Evolutionary conservation across 495 filamentous ascomycete species (phyloP).

Genomic region (Cladorrhinum samala): DNA sequence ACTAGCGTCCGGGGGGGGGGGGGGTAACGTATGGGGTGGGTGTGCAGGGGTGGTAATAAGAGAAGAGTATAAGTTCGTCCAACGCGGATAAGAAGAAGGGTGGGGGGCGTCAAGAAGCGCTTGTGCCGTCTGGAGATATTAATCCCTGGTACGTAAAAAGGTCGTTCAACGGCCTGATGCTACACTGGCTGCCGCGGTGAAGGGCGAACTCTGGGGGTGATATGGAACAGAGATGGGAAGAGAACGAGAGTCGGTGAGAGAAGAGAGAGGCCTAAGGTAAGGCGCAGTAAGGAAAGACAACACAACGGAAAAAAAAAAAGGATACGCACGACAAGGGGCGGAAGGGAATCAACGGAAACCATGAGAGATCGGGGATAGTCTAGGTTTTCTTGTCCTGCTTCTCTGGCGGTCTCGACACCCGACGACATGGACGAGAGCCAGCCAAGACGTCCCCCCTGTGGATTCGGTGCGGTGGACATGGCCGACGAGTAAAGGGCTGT

Average conservation of each 20-base stretch:
- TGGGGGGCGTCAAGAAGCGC: constrained; percentile 16
- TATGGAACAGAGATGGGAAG: constrained; percentile 1
- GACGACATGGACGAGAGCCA: too few species aligned
- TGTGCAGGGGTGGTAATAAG: background rate
- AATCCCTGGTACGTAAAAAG: constrained; percentile 8
- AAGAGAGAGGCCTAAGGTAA: background rate
- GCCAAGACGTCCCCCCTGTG: too few species aligned
- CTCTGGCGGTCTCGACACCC: constrained; percentile 3
- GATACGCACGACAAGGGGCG: background rate
- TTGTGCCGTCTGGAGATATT: constrained; percentile 11
- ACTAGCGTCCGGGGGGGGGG: constrained; percentile 19
- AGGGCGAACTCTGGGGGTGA: constrained; percentile 4
- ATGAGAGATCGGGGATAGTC: background rate
- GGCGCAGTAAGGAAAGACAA: background rate
- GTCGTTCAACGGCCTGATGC: constrained; percentile 4
- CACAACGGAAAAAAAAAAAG: constrained; percentile 5
- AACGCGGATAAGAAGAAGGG: constrained; percentile 3
- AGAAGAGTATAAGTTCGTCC: constrained; percentile 15
- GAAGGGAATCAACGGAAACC: background rate
- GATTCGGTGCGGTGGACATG: constrained; percentile 1
- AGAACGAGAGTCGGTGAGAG: background rate
- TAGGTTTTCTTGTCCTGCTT: constrained; percentile 7
- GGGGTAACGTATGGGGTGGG: background rate
- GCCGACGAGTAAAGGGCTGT: constrained; percentile 6
- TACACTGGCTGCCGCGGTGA: background rate